These are phyloP conservation scores for Macrophomina pseudophaseolina DNA, from an alignment of 2,329 filamentous ascomycete species.

Conservation along the genomic window DNA sequence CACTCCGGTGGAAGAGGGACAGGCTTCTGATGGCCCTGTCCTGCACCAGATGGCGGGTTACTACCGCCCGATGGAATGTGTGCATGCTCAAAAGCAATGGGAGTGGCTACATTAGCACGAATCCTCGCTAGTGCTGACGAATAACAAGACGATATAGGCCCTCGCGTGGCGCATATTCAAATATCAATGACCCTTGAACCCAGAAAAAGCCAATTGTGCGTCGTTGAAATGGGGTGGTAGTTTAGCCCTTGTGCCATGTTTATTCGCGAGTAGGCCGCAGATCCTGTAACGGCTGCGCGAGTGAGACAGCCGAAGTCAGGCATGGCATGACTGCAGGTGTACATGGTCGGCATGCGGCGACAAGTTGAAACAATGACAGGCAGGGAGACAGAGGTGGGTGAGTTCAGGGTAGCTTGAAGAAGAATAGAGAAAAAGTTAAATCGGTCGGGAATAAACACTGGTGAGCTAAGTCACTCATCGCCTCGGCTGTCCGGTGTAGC, in stretches of 20 bases:
- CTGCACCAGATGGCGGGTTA: neutral
- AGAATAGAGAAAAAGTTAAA: conserved; percentile 1
- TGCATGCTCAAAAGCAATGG: neutral
- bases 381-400: neutral
- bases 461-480: neutral
- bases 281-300: neutral
- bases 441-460: neutral
- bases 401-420: neutral
- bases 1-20: neutral
- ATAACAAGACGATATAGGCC: neutral
- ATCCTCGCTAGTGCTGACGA: neutral
- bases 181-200: neutral
- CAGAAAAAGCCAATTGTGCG: neutral
- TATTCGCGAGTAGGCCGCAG: neutral
- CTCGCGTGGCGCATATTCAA: neutral
- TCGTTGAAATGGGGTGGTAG: neutral
- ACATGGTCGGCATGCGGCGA: neutral
- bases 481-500: no score
- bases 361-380: neutral
- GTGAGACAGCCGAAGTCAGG: neutral
- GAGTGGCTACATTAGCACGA: neutral
- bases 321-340: neutral
- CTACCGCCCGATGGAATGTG: neutral
- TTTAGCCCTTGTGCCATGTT: neutral
- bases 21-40: neutral